phyloP scores from a whole-genome alignment of 106 monocot genomes.

The Allium sativum region DNA sequence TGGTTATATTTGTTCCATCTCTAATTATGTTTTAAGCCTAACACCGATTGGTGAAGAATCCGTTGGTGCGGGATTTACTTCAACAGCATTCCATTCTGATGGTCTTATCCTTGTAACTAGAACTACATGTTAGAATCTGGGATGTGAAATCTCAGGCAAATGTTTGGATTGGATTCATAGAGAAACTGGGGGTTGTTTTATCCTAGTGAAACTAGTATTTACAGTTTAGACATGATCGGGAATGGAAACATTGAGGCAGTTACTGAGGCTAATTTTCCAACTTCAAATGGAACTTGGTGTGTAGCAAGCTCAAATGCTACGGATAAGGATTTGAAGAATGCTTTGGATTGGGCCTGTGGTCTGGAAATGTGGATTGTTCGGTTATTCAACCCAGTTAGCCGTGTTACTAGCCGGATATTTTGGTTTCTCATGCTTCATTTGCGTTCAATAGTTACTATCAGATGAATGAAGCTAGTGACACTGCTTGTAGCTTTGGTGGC shows the following conservation, averaged over 20 bases:
- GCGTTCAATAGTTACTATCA: constrained; percentile 88
- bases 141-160: too few species aligned
- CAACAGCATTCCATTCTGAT: too few species aligned
- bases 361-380: constrained; percentile 93
- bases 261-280: constrained; percentile 63
- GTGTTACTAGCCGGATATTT: constrained; percentile 82
- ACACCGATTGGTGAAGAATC: too few species aligned
- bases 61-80: too few species aligned
- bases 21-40: too few species aligned
- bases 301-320: constrained; percentile 57
- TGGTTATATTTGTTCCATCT: too few species aligned
- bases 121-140: too few species aligned
- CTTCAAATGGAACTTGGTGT: constrained; percentile 86
- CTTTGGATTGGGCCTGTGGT: constrained; percentile 93
- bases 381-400: constrained; percentile 95
- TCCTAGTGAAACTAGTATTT: constrained; percentile 85
- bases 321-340: constrained; percentile 61
- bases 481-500: constrained; percentile 86
- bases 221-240: constrained; percentile 82
- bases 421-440: constrained; percentile 75
- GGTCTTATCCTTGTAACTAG: too few species aligned
- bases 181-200: constrained; percentile 95
- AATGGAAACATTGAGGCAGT: constrained; percentile 60
- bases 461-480: constrained; percentile 77
- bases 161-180: constrained; percentile 83